Percentiles rank a stretch among this genome's conserved stretches.
phyloP scores from a whole-genome alignment of 23 red algal genomes.

The Agarophyton chilense region DNA sequence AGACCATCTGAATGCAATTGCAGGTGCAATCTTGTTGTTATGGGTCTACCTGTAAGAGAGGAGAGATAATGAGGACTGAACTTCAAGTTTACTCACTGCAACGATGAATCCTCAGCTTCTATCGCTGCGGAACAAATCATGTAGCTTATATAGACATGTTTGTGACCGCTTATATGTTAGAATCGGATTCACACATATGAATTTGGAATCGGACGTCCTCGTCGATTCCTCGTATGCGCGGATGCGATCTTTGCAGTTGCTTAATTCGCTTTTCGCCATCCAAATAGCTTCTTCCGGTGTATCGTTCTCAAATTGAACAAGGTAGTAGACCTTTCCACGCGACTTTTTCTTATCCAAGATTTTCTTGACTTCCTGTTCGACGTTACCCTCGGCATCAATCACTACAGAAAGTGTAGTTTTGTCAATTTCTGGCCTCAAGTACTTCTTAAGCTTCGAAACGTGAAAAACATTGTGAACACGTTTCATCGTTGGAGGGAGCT shows the following conservation, averaged over 20 bases:
- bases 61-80: not conserved
- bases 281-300: not conserved
- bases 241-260: constrained; percentile 11
- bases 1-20: too few relatives aligned
- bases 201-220: not conserved
- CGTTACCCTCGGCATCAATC: constrained; percentile 44
- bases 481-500: constrained; percentile 42
- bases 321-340: not conserved
- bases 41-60: constrained; percentile 21
- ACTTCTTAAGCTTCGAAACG: constrained; percentile 33
- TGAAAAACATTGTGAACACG: constrained; percentile 38
- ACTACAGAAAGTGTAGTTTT: constrained; percentile 1
- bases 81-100: not conserved
- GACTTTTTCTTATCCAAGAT: constrained; percentile 30
- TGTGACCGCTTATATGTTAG: too few relatives aligned
- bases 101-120: not conserved
- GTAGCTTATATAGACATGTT: too few relatives aligned
- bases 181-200: too few relatives aligned
- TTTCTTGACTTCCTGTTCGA: constrained; percentile 22
- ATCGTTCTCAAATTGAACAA: constrained; percentile 16
- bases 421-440: not conserved
- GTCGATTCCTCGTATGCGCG: not conserved
- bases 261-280: constrained; percentile 32
- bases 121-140: too few relatives aligned
- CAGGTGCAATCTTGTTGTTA: too few relatives aligned